Evolutionary conservation across 108 stramenopile species (phyloP).

Genomic region (Pseudonitzschia pungens): DNA sequence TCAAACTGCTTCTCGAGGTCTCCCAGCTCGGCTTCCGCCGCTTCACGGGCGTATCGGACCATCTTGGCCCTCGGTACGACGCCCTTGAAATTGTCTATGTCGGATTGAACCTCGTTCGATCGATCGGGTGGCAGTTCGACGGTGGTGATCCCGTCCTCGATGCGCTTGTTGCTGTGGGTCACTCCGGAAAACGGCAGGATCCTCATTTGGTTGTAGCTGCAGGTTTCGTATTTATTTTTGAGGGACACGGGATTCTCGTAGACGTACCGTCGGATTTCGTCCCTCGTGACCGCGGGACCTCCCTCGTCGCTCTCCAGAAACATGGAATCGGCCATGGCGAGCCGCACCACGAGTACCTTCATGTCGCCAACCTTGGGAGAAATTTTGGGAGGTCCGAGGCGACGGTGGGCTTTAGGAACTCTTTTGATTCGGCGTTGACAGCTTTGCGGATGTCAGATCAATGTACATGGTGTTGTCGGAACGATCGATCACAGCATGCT

Average conservation of each 20-base stretch:
- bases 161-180: neutral
- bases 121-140: neutral
- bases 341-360: neutral
- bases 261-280: neutral
- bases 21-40: neutral
- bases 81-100: neutral
- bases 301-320: neutral
- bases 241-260: neutral
- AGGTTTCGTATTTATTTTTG: conserved; percentile 2
- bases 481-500: neutral
- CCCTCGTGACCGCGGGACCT: neutral
- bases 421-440: neutral
- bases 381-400: neutral
- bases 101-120: neutral
- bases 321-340: neutral
- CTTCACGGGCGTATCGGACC: neutral
- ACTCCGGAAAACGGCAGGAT: neutral
- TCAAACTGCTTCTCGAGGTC: conserved; percentile 5
- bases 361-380: neutral
- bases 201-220: neutral
- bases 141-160: neutral
- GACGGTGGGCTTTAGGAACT: neutral
- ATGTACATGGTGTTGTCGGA: conserved; percentile 4
- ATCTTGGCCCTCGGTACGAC: neutral
- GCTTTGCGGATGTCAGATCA: neutral